Evolutionary conservation across 129 eudicot genomes (phyloP).

Genomic region (Arctium minus): DNA sequence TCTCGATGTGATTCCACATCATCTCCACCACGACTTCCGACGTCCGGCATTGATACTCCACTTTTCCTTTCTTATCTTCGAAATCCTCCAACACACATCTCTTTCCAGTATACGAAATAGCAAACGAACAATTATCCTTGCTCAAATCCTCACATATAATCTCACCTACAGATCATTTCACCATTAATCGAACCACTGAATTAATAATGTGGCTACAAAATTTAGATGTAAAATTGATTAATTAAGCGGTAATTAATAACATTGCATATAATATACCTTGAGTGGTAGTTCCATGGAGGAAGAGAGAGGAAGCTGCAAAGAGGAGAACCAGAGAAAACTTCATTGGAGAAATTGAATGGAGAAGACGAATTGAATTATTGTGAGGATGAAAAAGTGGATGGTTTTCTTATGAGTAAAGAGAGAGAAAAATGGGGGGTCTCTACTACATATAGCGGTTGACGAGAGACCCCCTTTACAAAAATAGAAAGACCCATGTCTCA

Average conservation of each 20-base stretch:
- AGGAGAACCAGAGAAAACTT: conserved; percentile 42
- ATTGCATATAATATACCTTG: conserved; percentile 27
- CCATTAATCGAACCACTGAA: neutral
- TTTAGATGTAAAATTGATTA: neutral
- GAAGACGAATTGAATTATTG: neutral
- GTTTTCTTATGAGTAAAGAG: conserved; percentile 1
- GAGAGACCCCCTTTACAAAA: neutral
- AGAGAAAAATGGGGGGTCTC: conserved; percentile 19
- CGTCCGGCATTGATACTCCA: conserved; percentile 58
- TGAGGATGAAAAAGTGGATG: conserved; percentile 28
- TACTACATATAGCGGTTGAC: conserved; percentile 28
- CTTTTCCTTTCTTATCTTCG: conserved; percentile 36
- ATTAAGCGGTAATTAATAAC: too few species aligned
- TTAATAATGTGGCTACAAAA: neutral
- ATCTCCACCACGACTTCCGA: conserved; percentile 66
- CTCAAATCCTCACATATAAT: conserved; percentile 55
- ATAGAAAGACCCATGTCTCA: conserved; percentile 22
- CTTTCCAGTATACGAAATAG: conserved; percentile 63
- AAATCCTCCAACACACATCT: conserved; percentile 70
- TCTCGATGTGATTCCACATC: conserved; percentile 59
- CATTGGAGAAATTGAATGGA: conserved; percentile 24
- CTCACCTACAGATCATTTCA: conserved; percentile 23
- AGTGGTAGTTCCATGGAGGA: conserved; percentile 36
- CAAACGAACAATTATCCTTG: conserved; percentile 42
- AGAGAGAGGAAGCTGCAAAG: conserved; percentile 30